phyloP scores from a whole-genome alignment of 805 yeast species.

The Candida endomychidarum region DNA sequence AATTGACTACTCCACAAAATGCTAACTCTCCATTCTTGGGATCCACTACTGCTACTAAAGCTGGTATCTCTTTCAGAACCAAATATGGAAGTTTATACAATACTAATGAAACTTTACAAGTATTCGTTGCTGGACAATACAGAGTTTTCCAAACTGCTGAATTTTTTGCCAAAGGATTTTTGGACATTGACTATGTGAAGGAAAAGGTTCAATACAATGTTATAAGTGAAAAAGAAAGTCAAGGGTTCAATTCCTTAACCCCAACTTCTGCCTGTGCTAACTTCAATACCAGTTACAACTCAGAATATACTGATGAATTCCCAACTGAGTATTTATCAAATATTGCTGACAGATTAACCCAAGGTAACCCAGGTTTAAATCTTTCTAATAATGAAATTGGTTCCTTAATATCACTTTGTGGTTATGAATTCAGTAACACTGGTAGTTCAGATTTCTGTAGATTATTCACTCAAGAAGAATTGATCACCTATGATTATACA shows the following conservation, averaged over 20 bases:
- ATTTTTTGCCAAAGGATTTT: slow-evolving; percentile 60
- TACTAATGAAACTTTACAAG: slow-evolving; percentile 36
- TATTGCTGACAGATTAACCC: slow-evolving; percentile 57
- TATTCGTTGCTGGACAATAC: slow-evolving; percentile 55
- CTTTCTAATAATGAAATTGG: slow-evolving; percentile 53
- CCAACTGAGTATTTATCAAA: slow-evolving; percentile 45
- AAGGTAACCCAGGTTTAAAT: slow-evolving; percentile 53
- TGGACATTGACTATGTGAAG: slow-evolving; percentile 42
- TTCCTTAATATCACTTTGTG: slow-evolving; percentile 61
- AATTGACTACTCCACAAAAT: slow-evolving; percentile 50
- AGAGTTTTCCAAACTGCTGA: slow-evolving; percentile 57
- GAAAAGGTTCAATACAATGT: slow-evolving; percentile 31
- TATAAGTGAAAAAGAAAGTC: slow-evolving; percentile 44
- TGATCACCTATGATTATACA: slow-evolving; percentile 59
- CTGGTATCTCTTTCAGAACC: slow-evolving; percentile 49
- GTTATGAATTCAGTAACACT: slow-evolving; percentile 68
- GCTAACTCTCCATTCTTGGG: slow-evolving; percentile 52
- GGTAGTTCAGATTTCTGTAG: slow-evolving; percentile 70
- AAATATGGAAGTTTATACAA: slow-evolving; percentile 50
- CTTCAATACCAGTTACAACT: slow-evolving; percentile 28
- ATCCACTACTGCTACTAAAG: slow-evolving; percentile 43
- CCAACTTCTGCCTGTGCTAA: slow-evolving; percentile 48
- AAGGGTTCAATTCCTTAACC: slow-evolving; percentile 62
- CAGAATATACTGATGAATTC: slow-evolving; percentile 23
- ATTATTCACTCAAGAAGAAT: slow-evolving; percentile 67